phyloP scores from a whole-genome alignment of 2,329 filamentous ascomycete species.

The Xylaria hypoxylon region DNA sequence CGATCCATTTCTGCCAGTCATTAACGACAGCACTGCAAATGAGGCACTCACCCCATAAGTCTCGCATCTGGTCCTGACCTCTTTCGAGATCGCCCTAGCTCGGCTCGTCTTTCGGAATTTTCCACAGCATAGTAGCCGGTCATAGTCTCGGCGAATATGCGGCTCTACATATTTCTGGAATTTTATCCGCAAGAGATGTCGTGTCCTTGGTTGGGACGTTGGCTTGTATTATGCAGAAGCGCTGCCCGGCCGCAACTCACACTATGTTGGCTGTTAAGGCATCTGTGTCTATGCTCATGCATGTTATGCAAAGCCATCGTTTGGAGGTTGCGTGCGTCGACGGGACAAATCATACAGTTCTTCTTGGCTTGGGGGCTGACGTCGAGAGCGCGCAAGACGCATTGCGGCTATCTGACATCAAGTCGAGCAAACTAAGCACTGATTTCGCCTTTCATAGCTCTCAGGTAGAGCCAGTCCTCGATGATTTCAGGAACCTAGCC shows the following conservation, averaged over 20 bases:
- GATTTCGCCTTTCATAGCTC: slow-evolving; percentile 66
- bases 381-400: slow-evolving; percentile 60
- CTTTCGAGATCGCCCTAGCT: slow-evolving; percentile 54
- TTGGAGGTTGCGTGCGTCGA: slow-evolving; percentile 69
- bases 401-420: slow-evolving; percentile 53
- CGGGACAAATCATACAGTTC: slow-evolving; percentile 69
- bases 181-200: slow-evolving; percentile 68
- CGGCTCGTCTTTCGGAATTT: slow-evolving; percentile 52
- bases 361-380: slow-evolving; percentile 63
- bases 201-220: slow-evolving; percentile 68
- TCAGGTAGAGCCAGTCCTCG: slow-evolving; percentile 66
- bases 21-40: neutral
- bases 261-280: slow-evolving; percentile 69
- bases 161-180: slow-evolving; percentile 67
- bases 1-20: slow-evolving; percentile 5
- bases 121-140: slow-evolving; percentile 56
- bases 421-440: slow-evolving; percentile 61
- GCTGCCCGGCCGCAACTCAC: slow-evolving; percentile 53
- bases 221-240: slow-evolving; percentile 50
- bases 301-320: slow-evolving; percentile 38
- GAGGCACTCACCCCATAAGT: slow-evolving; percentile 46
- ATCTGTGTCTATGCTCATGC: slow-evolving; percentile 55
- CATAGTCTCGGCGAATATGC: slow-evolving; percentile 71
- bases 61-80: slow-evolving; percentile 51
- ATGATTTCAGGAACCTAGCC: slow-evolving; percentile 48